A percentile compares a stretch with the other conserved stretches of the same genome.
phyloP scores from a whole-genome alignment of 306 rosid species.

The Citrullus mucosospermus region DNA sequence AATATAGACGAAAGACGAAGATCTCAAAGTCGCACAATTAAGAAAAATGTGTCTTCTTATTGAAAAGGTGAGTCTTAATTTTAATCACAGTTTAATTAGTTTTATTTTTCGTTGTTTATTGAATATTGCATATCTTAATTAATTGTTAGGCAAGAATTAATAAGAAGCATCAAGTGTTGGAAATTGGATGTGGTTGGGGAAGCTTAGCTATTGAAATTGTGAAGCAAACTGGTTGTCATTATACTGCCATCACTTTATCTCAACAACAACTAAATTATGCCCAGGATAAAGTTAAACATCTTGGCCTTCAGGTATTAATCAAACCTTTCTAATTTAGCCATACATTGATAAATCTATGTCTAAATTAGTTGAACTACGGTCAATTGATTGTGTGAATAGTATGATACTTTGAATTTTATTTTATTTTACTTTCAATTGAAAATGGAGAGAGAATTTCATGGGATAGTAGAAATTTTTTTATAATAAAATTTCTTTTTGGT shows the following conservation, averaged over 20 bases:
- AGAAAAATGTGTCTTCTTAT: slow-evolving; percentile 58
- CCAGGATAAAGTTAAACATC: slow-evolving; percentile 40
- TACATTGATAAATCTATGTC: no score
- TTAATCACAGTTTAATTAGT: background rate
- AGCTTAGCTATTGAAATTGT: slow-evolving; percentile 73
- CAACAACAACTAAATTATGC: slow-evolving; percentile 66
- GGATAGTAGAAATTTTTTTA: no score
- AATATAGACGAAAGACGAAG: slow-evolving; percentile 46
- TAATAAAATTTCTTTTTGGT: no score
- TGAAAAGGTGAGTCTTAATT: slow-evolving; percentile 25
- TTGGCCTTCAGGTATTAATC: slow-evolving; percentile 46
- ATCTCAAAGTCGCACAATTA: slow-evolving; percentile 56
- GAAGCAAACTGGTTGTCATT: slow-evolving; percentile 62
- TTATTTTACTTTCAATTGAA: no score
- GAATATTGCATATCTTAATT: no score
- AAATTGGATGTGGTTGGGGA: slow-evolving; percentile 91
- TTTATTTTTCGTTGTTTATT: no score
- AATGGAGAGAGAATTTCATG: no score
- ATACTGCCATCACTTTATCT: slow-evolving; percentile 70
- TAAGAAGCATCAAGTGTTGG: slow-evolving; percentile 63
- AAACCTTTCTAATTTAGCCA: no score
- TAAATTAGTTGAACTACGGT: no score
- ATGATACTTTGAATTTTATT: no score
- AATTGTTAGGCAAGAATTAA: slow-evolving; percentile 39
- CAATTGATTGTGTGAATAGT: no score